A percentile compares a stretch with the other conserved stretches of the same genome.
Conservation (phyloP, 495 filamentous ascomycete species). For the Apiosordaria backusii region DNA sequence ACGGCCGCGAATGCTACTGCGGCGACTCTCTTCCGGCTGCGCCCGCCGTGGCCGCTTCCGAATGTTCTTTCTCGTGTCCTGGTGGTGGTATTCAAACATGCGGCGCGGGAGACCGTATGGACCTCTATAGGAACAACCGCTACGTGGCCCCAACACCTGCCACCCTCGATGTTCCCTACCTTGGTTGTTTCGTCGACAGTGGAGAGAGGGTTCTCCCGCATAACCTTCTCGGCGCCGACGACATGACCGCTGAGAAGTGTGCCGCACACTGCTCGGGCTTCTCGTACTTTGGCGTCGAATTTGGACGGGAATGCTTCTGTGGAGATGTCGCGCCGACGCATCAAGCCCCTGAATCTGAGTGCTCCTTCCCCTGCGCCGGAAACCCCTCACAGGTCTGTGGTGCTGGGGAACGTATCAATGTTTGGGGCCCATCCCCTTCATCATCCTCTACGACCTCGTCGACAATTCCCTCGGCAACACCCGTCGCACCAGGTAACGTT, state of each 20-base stretch:
- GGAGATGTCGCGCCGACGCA: slow-evolving; percentile 8
- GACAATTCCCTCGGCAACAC: background rate
- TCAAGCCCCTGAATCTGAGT: slow-evolving; percentile 6
- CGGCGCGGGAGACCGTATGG: slow-evolving; percentile 44
- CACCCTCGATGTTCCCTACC: slow-evolving; percentile 7
- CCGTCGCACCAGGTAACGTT: too few species aligned
- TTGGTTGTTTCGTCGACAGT: slow-evolving; percentile 23
- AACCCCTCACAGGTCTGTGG: slow-evolving; percentile 33
- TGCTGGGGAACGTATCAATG: slow-evolving; percentile 32
- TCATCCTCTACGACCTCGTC: too few species aligned
- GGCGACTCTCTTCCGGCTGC: slow-evolving; percentile 34
- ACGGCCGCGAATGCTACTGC: slow-evolving; percentile 27
- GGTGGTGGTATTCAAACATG: slow-evolving; percentile 42
- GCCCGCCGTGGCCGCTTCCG: slow-evolving; percentile 14
- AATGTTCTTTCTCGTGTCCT: slow-evolving; percentile 48
- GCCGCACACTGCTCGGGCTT: slow-evolving; percentile 13
- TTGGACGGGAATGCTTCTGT: slow-evolving; percentile 17
- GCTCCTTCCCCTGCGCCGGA: slow-evolving; percentile 33
- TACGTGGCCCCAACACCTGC: slow-evolving; percentile 2
- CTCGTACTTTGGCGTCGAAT: slow-evolving; percentile 18
- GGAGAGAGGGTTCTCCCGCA: slow-evolving; percentile 16
- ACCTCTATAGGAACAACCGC: slow-evolving; percentile 41
- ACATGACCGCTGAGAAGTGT: slow-evolving; percentile 17
- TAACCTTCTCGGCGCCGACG: slow-evolving; percentile 16
- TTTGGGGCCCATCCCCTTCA: too few species aligned